Evolutionary conservation across 176 grass and related monocot species (phyloP).

Genomic region (Puya raimondii): DNA sequence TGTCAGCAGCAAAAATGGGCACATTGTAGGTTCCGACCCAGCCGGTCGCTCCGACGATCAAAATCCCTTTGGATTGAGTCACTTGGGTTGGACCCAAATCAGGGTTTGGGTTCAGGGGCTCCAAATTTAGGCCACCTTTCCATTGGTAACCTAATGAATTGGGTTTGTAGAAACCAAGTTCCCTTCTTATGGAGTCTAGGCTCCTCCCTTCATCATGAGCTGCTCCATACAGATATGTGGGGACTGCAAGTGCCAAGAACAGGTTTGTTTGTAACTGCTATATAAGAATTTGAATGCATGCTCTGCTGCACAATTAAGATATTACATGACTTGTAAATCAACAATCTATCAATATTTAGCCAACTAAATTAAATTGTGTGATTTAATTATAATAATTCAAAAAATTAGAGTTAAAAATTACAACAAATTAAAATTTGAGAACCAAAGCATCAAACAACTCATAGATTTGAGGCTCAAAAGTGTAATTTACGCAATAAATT

Average conservation of each 20-base stretch:
- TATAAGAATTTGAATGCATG: too few relatives aligned
- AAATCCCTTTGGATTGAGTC: slow-evolving; percentile 30
- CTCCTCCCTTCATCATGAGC: slow-evolving; percentile 37
- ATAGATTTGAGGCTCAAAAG: too few relatives aligned
- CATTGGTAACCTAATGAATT: slow-evolving; percentile 39
- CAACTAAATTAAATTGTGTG: too few relatives aligned
- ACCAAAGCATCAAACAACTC: too few relatives aligned
- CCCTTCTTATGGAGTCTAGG: slow-evolving; percentile 33
- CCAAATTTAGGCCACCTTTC: slow-evolving; percentile 37
- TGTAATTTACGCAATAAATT: too few relatives aligned
- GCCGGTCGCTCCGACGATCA: slow-evolving; percentile 35
- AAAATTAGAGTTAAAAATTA: too few relatives aligned
- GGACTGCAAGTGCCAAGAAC: slow-evolving; percentile 28
- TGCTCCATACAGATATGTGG: slow-evolving; percentile 60
- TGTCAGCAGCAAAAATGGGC: slow-evolving; percentile 34
- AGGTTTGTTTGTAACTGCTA: neutral
- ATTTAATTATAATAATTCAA: too few relatives aligned
- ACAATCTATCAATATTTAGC: too few relatives aligned
- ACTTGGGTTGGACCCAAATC: slow-evolving; percentile 35
- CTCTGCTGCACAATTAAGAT: too few relatives aligned
- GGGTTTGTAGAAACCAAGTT: slow-evolving; percentile 52
- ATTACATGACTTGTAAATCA: too few relatives aligned
- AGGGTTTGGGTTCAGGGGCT: slow-evolving; percentile 37
- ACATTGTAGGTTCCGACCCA: slow-evolving; percentile 49
- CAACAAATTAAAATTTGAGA: too few relatives aligned